Percentiles rank a stretch among this genome's conserved stretches.
These are phyloP conservation scores for Plasmopara muralis DNA, from an alignment of 352 stramenopile genomes.

Conservation along the genomic window DNA sequence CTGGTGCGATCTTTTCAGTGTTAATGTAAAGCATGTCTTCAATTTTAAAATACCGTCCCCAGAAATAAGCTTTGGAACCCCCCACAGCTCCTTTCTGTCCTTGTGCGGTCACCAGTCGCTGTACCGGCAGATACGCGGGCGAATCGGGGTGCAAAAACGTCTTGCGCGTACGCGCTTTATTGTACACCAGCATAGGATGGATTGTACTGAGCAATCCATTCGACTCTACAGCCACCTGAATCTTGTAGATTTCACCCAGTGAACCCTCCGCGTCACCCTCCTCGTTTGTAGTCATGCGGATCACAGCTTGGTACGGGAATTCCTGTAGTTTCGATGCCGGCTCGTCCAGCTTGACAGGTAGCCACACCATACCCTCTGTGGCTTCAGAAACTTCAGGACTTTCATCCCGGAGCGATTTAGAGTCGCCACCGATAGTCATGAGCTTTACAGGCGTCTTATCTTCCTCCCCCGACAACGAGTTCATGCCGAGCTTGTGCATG, in stretches of 20 bases:
- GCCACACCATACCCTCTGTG: conserved; percentile 52
- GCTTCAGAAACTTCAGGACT: conserved; percentile 5
- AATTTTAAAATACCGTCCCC: conserved; percentile 76
- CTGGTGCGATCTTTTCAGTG: conserved; percentile 71
- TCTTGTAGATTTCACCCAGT: conserved; percentile 87
- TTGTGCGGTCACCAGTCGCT: conserved; percentile 46
- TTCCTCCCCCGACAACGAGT: conserved; percentile 28
- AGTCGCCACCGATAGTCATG: conserved; percentile 77
- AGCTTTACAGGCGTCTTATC: conserved; percentile 52
- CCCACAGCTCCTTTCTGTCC: conserved; percentile 59
- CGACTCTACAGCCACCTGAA: conserved; percentile 71
- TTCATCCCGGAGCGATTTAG: conserved; percentile 47
- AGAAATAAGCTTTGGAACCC: conserved; percentile 83
- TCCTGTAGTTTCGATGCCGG: conserved; percentile 66
- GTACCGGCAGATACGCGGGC: conserved; percentile 62
- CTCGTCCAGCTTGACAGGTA: conserved; percentile 80
- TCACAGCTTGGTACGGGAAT: conserved; percentile 80
- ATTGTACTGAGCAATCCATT: conserved; percentile 57
- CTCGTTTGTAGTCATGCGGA: conserved; percentile 74
- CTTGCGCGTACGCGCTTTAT: conserved; percentile 80
- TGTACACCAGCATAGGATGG: conserved; percentile 86
- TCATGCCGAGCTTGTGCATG: conserved; percentile 76
- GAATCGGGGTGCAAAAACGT: conserved; percentile 83
- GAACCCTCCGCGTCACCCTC: conserved; percentile 61
- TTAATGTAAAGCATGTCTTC: conserved; percentile 85